Conservation (phyloP, 176 grass and related monocot genomes). For the Eremochloa ophiuroides region DNA sequence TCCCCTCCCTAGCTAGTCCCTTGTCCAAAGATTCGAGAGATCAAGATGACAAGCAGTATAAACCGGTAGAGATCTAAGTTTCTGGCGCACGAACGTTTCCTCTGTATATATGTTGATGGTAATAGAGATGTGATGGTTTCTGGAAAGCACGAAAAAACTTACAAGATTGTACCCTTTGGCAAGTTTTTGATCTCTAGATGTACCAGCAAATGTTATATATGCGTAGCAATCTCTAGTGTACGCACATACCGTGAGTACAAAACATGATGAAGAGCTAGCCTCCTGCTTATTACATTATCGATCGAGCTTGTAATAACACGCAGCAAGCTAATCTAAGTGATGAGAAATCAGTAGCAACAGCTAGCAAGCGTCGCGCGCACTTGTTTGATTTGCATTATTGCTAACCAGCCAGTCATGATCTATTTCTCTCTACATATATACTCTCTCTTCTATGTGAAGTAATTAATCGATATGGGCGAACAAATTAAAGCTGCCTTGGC, state of each 20-base stretch:
- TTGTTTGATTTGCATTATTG: not conserved
- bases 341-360: not conserved
- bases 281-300: not conserved
- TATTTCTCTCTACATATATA: not conserved
- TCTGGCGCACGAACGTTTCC: not conserved
- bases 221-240: not conserved
- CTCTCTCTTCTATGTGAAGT: not conserved
- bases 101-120: slow-evolving; percentile 17
- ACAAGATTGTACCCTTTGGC: not conserved
- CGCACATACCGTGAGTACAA: not conserved
- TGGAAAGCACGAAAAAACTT: not conserved
- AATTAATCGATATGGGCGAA: not conserved
- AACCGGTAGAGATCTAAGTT: slow-evolving; percentile 24
- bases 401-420: not conserved
- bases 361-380: not conserved
- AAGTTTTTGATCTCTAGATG: not conserved
- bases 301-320: not conserved
- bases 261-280: not conserved
- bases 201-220: not conserved
- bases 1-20: slow-evolving; percentile 8
- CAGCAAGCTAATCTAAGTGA: not conserved
- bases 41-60: slow-evolving; percentile 21
- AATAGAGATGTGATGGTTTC: not conserved
- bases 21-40: slow-evolving; percentile 37
- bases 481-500: not conserved